Conservation (phyloP, 768 basidiomycete species). For the Dentipellis sp. region DNA sequence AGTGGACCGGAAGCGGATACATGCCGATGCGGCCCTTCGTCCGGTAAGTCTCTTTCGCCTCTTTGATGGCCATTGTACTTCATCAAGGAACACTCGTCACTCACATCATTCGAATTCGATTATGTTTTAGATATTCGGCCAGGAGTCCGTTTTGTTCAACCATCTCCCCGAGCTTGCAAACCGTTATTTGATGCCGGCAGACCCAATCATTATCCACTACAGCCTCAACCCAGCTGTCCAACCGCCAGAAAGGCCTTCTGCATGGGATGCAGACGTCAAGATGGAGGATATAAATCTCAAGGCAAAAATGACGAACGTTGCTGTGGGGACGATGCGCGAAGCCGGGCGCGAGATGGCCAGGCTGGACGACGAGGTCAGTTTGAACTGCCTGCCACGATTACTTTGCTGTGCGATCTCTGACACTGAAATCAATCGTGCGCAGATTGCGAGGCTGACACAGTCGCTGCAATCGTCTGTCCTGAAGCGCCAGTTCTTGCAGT, state of each 20-base stretch:
- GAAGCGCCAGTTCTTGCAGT: slow-evolving; percentile 78
- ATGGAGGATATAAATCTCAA: slow-evolving; percentile 74
- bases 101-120: background rate
- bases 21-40: slow-evolving; percentile 58
- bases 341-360: slow-evolving; percentile 55
- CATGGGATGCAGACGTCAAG: slow-evolving; percentile 86
- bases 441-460: slow-evolving; percentile 82
- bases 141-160: slow-evolving; percentile 65
- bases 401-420: background rate
- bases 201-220: slow-evolving; percentile 78
- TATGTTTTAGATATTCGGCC: slow-evolving; percentile 51
- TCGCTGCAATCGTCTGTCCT: slow-evolving; percentile 81
- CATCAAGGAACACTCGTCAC: too few relatives aligned
- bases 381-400: background rate
- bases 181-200: slow-evolving; percentile 64
- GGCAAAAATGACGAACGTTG: slow-evolving; percentile 58
- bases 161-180: slow-evolving; percentile 81
- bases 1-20: slow-evolving; percentile 60
- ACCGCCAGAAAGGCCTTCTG: slow-evolving; percentile 51
- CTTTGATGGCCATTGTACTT: background rate
- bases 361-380: slow-evolving; percentile 80
- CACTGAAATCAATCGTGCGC: background rate
- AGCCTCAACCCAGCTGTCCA: slow-evolving; percentile 50
- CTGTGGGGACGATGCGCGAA: slow-evolving; percentile 61
- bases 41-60: slow-evolving; percentile 32